Conservation (phyloP, 495 filamentous ascomycete species). For the Annulohypoxylon moriforme region DNA sequence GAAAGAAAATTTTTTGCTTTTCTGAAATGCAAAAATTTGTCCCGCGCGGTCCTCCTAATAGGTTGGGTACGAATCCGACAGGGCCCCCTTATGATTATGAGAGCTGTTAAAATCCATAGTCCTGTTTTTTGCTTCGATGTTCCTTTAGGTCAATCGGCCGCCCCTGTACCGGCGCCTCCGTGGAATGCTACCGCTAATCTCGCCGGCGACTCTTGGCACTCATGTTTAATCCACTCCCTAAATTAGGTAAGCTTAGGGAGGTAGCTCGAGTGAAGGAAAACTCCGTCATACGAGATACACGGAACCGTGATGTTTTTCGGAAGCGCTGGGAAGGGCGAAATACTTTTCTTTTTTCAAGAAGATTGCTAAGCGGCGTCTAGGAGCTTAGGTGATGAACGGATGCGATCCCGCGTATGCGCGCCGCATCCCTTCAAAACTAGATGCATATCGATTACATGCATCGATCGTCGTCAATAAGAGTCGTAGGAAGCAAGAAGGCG, state of each 20-base stretch:
- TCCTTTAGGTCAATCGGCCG: background rate
- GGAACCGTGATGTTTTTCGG: background rate
- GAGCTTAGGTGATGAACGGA: background rate
- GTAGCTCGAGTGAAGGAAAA: background rate
- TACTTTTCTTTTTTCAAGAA: background rate
- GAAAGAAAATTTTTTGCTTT: background rate
- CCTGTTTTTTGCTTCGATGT: background rate
- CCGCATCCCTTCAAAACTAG: background rate
- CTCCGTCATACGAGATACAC: background rate
- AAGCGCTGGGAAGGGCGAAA: background rate
- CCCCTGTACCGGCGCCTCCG: background rate
- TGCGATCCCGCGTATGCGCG: background rate
- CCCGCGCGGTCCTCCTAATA: background rate
- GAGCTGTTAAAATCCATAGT: background rate
- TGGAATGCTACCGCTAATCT: slow-evolving; percentile 5
- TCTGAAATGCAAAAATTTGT: background rate
- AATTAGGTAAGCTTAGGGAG: background rate
- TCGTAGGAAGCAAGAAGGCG: background rate
- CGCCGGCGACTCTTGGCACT: background rate
- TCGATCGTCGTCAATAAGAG: background rate
- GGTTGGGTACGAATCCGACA: slow-evolving; percentile 2
- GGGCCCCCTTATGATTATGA: background rate
- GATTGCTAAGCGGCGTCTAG: background rate
- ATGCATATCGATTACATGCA: background rate
- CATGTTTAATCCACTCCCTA: background rate